Evolutionary conservation across 768 basidiomycete species (phyloP).

Genomic region (Symmetrospora coprosmae): DNA sequence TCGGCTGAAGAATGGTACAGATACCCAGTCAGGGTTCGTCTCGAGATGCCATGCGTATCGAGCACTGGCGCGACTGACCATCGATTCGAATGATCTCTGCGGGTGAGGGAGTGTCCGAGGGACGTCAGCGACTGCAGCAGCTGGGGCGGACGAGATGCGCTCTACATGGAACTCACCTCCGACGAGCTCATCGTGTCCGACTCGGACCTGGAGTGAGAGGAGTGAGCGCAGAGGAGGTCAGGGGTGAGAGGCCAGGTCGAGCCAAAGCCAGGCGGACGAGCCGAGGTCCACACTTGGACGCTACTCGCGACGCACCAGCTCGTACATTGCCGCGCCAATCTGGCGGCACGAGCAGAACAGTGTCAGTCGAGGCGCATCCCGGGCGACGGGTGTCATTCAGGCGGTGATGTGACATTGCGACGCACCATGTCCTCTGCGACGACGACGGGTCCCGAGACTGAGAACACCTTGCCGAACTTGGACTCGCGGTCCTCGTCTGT

Average conservation of each 20-base stretch:
- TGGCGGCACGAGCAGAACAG: conserved; percentile 30
- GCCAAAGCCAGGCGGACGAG: no score
- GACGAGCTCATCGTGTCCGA: conserved; percentile 94
- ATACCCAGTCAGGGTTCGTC: no score
- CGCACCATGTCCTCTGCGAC: conserved; percentile 13
- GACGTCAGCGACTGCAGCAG: conserved; percentile 1
- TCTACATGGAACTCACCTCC: conserved; percentile 66
- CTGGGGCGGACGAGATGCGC: conserved; percentile 32
- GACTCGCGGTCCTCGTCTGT: conserved; percentile 35
- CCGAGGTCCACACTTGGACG: conserved; percentile 28
- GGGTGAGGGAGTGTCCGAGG: neutral
- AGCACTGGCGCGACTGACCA: neutral
- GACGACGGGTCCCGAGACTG: conserved; percentile 71
- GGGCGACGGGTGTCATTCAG: neutral
- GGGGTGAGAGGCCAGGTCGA: neutral
- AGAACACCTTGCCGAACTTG: conserved; percentile 70
- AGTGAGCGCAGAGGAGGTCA: neutral
- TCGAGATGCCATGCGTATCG: neutral
- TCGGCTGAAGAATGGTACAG: no score
- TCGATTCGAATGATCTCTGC: conserved; percentile 96
- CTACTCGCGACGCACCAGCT: conserved; percentile 58
- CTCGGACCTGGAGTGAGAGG: conserved; percentile 46
- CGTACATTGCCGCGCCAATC: conserved; percentile 91
- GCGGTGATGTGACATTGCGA: neutral
- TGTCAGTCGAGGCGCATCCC: neutral